A percentile compares a stretch with the other conserved stretches of the same genome.
These are phyloP conservation scores for Oryza brachyantha DNA, from an alignment of 176 grass and related monocot species.

Conservation along the genomic window DNA sequence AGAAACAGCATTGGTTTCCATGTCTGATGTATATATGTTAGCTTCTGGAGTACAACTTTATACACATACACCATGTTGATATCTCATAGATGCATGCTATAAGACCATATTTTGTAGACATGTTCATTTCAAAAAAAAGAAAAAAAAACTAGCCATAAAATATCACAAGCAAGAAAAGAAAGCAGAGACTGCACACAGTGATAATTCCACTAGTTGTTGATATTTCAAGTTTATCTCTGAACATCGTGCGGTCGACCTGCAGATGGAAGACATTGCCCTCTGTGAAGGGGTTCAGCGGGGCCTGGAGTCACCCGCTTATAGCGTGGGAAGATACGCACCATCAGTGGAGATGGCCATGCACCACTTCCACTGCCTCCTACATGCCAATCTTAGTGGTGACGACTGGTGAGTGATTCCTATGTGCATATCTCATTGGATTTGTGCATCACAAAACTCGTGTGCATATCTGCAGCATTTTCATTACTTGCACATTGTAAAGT, in stretches of 20 bases:
- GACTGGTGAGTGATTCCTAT: not conserved
- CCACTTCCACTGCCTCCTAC: constrained; percentile 80
- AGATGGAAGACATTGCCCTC: constrained; percentile 88
- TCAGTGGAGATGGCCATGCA: constrained; percentile 95
- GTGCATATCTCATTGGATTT: not conserved
- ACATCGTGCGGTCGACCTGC: constrained; percentile 5
- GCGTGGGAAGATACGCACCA: constrained; percentile 65
- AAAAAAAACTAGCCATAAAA: too few relatives aligned
- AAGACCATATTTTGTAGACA: not conserved
- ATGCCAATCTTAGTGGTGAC: constrained; percentile 34
- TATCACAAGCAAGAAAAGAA: not conserved
- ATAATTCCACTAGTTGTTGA: not conserved
- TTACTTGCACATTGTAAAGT: not conserved
- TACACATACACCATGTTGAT: not conserved
- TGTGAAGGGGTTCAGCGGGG: constrained; percentile 91
- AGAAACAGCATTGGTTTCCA: not conserved
- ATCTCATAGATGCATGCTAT: not conserved
- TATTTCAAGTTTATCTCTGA: not conserved
- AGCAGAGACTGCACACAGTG: not conserved
- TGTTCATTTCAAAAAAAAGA: too few relatives aligned
- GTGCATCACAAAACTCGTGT: not conserved
- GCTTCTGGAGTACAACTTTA: not conserved
- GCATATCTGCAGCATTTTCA: not conserved
- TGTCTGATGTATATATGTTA: not conserved
- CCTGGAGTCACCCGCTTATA: constrained; percentile 69